These are phyloP conservation scores for Aspergillus sp. DNA, from an alignment of 2,329 filamentous ascomycete species.

Conservation along the genomic window DNA sequence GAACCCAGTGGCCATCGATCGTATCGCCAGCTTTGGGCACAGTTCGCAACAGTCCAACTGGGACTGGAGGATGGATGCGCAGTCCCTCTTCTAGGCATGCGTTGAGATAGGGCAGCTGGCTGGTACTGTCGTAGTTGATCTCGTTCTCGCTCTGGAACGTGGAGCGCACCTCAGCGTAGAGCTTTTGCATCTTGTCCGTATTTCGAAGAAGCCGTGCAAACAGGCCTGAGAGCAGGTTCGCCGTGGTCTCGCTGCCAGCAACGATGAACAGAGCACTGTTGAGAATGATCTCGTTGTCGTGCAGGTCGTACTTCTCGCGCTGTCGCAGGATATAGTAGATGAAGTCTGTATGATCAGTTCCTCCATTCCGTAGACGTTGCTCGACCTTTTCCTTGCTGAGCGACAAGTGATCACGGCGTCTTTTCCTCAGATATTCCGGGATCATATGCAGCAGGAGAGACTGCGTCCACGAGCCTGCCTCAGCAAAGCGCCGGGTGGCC, in stretches of 20 bases:
- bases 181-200: not conserved
- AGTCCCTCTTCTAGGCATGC: slow-evolving; percentile 13
- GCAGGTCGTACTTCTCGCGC: not conserved
- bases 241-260: slow-evolving; percentile 10
- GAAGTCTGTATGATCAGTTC: slow-evolving; percentile 1
- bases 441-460: not conserved
- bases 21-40: slow-evolving; percentile 6
- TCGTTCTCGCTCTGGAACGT: not conserved
- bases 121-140: not conserved
- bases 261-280: slow-evolving; percentile 5
- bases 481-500: not conserved
- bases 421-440: not conserved
- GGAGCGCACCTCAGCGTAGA: not conserved
- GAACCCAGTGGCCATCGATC: slow-evolving; percentile 10
- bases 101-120: slow-evolving; percentile 5
- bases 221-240: slow-evolving; percentile 1
- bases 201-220: slow-evolving; percentile 6
- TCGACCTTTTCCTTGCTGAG: not conserved
- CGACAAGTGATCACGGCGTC: not conserved
- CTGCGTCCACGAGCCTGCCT: not conserved
- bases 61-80: slow-evolving; percentile 10
- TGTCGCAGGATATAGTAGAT: slow-evolving; percentile 3
- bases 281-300: slow-evolving; percentile 7
- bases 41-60: not conserved
- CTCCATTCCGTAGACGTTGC: not conserved